Conservation (phyloP, 1,284 basidiomycete species). For the Coniophora puteana region DNA sequence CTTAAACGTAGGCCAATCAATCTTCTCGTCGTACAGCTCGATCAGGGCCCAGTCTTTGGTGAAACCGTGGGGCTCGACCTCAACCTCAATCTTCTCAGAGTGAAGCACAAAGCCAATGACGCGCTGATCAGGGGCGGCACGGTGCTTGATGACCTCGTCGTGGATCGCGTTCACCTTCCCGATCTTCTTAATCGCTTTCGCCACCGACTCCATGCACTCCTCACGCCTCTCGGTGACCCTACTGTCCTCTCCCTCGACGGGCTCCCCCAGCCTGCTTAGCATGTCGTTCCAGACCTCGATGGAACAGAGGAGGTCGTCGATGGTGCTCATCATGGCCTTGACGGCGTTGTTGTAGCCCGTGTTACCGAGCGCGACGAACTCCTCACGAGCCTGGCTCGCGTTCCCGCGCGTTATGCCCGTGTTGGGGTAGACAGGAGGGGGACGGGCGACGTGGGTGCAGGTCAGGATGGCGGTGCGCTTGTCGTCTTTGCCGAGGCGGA, state of each 20-base stretch:
- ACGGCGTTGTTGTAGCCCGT: constrained; percentile 2
- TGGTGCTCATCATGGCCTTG: not conserved
- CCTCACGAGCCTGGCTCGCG: constrained; percentile 11
- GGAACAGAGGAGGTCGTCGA: not conserved
- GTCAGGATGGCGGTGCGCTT: constrained; percentile 13
- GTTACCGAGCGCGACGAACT: constrained; percentile 25
- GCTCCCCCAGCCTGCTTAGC: constrained; percentile 9
- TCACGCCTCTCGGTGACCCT: constrained; percentile 10
- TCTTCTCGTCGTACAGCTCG: constrained; percentile 25
- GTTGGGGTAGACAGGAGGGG: constrained; percentile 11
- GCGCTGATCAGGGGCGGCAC: constrained; percentile 20
- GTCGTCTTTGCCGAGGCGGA: constrained; percentile 10
- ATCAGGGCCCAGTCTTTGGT: constrained; percentile 30
- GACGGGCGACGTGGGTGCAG: constrained; percentile 14
- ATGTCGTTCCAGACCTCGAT: constrained; percentile 8
- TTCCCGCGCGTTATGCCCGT: constrained; percentile 14
- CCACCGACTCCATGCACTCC: constrained; percentile 10
- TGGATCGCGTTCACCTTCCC: constrained; percentile 19
- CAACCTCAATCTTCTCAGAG: constrained; percentile 23
- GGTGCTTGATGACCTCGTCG: constrained; percentile 23
- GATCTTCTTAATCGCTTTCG: constrained; percentile 12
- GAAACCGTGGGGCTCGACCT: constrained; percentile 18
- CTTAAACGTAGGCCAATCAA: constrained; percentile 15
- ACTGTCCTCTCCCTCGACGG: constrained; percentile 14
- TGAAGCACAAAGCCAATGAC: constrained; percentile 32